These are phyloP conservation scores for Grigorovia yakushimaensis DNA, from an alignment of 805 yeast species.

Conservation along the genomic window DNA sequence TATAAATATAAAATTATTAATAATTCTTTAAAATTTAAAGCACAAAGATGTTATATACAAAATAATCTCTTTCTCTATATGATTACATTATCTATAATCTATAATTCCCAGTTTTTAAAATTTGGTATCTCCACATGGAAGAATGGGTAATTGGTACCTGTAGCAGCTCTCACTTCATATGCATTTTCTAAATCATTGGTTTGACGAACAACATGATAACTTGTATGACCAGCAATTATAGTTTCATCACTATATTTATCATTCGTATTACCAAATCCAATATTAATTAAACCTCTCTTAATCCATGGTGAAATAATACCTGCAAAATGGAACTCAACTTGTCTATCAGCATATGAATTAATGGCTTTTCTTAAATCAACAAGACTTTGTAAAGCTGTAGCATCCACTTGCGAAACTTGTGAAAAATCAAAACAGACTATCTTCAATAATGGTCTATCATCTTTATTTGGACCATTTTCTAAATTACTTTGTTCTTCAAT, in stretches of 20 bases:
- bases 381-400: slow-evolving; percentile 70
- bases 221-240: slow-evolving; percentile 25
- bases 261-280: slow-evolving; percentile 63
- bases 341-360: slow-evolving; percentile 65
- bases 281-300: slow-evolving; percentile 59
- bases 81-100: too few species aligned
- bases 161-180: slow-evolving; percentile 18
- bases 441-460: slow-evolving; percentile 56
- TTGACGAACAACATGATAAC: slow-evolving; percentile 23
- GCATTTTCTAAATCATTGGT: slow-evolving; percentile 10
- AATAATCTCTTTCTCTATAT: too few species aligned
- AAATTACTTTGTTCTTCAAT: not conserved
- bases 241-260: slow-evolving; percentile 30
- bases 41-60: too few species aligned
- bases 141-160: slow-evolving; percentile 28
- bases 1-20: not conserved
- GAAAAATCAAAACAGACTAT: slow-evolving; percentile 76
- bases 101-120: slow-evolving; percentile 25
- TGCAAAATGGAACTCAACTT: slow-evolving; percentile 82
- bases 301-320: slow-evolving; percentile 85
- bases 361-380: slow-evolving; percentile 67
- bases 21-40: not conserved
- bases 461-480: slow-evolving; percentile 14
- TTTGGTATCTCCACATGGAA: slow-evolving; percentile 31
- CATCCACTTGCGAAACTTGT: slow-evolving; percentile 63